Conservation (phyloP, 257 asterid species). For the Rubia yunnanensis region DNA sequence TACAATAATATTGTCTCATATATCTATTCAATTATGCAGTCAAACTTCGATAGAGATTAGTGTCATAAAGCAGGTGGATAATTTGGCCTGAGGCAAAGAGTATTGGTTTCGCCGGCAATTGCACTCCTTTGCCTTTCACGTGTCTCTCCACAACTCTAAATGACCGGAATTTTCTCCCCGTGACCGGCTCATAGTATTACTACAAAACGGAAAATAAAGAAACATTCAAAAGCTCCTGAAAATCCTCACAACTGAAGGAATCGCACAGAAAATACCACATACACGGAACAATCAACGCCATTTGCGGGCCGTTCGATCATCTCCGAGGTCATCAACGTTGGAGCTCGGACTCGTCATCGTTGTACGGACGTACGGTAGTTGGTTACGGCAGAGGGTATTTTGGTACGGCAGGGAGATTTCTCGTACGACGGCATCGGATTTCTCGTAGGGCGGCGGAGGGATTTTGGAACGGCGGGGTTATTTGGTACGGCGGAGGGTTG, state of each 20-base stretch:
- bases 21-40: too few relatives aligned
- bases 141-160: slow-evolving; percentile 36
- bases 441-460: too few relatives aligned
- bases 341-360: not conserved
- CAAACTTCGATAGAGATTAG: too few relatives aligned
- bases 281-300: slow-evolving; percentile 20
- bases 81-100: too few relatives aligned
- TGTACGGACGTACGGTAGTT: not conserved
- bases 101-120: slow-evolving; percentile 9
- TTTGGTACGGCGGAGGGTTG: too few relatives aligned
- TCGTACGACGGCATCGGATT: not conserved
- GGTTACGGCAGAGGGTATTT: too few relatives aligned
- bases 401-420: not conserved
- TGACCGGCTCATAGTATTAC: slow-evolving; percentile 75
- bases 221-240: not conserved
- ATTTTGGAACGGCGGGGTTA: too few relatives aligned
- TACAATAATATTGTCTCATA: too few relatives aligned
- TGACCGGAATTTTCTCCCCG: slow-evolving; percentile 66
- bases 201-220: slow-evolving; percentile 17
- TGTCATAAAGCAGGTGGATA: too few relatives aligned
- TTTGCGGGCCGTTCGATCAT: slow-evolving; percentile 13
- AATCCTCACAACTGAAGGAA: not conserved
- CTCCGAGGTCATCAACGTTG: not conserved
- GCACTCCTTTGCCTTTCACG: slow-evolving; percentile 34
- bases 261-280: too few relatives aligned